A percentile compares a stretch with the other conserved stretches of the same genome.
Conservation (phyloP, 2,329 filamentous ascomycete genomes). For the Diaporthe sp. region DNA sequence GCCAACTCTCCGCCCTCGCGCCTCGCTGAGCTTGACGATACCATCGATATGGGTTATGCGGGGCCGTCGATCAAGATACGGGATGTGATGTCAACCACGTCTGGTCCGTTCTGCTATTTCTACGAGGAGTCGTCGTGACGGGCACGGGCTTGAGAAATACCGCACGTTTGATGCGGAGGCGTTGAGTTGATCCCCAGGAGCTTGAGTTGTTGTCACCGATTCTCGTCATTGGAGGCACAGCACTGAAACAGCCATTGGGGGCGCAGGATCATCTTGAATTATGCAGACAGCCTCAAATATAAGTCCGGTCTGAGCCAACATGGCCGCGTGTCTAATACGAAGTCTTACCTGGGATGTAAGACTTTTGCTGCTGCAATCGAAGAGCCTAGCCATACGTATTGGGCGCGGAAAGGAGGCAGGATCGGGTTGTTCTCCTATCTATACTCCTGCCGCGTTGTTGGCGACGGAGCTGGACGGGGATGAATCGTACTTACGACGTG, state of each 20-base stretch:
- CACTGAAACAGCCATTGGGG: neutral
- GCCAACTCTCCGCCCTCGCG: slow-evolving; percentile 7
- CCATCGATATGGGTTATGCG: slow-evolving; percentile 19
- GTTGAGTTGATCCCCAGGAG: neutral
- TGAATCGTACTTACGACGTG: neutral
- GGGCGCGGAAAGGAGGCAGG: slow-evolving; percentile 3
- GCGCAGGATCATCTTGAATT: neutral
- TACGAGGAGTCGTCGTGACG: slow-evolving; percentile 15
- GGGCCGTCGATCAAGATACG: slow-evolving; percentile 26
- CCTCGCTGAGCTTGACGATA: neutral
- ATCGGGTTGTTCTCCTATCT: neutral
- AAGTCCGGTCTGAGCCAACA: neutral
- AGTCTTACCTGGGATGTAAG: neutral
- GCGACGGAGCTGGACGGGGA: neutral
- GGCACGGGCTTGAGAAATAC: neutral
- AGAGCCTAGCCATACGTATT: neutral
- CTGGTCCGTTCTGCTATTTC: slow-evolving; percentile 27
- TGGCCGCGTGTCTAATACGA: neutral
- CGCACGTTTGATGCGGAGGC: neutral
- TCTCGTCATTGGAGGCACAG: too few species aligned
- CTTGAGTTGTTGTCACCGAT: neutral
- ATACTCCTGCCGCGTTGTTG: neutral
- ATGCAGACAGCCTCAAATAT: slow-evolving; percentile 4
- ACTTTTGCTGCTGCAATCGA: neutral
- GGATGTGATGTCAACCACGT: slow-evolving; percentile 30